Conservation (phyloP, 495 filamentous ascomycete species). For the Clavariopsis aquatica region DNA sequence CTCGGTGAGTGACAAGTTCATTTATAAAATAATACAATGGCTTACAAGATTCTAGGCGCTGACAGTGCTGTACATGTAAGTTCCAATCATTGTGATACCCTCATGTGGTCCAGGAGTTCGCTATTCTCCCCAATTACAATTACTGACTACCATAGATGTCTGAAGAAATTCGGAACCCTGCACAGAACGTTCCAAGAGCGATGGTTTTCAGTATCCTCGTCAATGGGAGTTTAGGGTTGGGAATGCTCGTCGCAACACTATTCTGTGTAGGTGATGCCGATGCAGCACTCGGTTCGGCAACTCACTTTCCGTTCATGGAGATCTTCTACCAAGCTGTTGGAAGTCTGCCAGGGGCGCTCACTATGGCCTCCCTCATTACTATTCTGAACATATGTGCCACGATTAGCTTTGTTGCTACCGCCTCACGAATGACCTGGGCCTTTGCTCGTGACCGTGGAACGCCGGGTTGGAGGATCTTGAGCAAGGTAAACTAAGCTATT, state of each 20-base stretch:
- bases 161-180: constrained; percentile 17
- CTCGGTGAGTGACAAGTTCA: constrained; percentile 9
- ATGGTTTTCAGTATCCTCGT: constrained; percentile 12
- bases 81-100: background rate
- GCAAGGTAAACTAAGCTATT: constrained; percentile 1
- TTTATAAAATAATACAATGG: background rate
- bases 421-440: constrained; percentile 24
- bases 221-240: constrained; percentile 15
- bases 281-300: constrained; percentile 18
- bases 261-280: constrained; percentile 23
- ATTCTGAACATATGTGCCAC: constrained; percentile 11
- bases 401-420: constrained; percentile 10
- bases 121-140: too few relatives aligned
- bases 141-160: constrained; percentile 11
- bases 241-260: constrained; percentile 14
- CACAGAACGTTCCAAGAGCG: constrained; percentile 7
- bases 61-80: constrained; percentile 25
- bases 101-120: too few relatives aligned
- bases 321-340: constrained; percentile 22
- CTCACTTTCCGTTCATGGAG: constrained; percentile 19
- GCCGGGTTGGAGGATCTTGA: background rate
- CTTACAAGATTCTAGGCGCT: constrained; percentile 17
- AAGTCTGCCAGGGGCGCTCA: constrained; percentile 14
- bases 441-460: constrained; percentile 21
- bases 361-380: constrained; percentile 20